Evolutionary conservation across 2,329 filamentous ascomycete species (phyloP), one percentile per base, ranked within the genome.

Genomic region (Dryadomyces quercivorus): DNA sequence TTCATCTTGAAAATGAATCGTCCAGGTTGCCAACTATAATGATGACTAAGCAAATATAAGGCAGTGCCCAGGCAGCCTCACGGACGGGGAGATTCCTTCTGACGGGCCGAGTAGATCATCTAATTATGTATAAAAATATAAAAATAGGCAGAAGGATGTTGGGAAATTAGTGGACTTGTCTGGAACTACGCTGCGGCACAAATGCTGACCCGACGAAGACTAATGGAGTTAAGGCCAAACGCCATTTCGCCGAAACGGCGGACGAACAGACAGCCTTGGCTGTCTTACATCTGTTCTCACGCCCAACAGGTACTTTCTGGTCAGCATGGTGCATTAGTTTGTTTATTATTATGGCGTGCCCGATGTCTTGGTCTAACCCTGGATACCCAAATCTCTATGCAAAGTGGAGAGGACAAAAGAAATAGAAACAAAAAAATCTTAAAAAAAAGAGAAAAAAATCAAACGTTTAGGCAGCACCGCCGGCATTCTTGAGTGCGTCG

Each of bases 401-500:
- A 4, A 31, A 40, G 36, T 40, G 36, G 36, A 40, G 43, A 20
- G 1, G 20, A 13, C 18, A 21, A 45, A 45, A 22, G 43, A 12
- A 45, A 45, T 8, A 45, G 21, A 21, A 13, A 21, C 20, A 9
- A 7, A 21, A 45, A 5, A 5, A 13, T 5, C 7, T 13, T 2
- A 46, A 15, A 46, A 13, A 13, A 46, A 46, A 46, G 13, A 46
- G 7, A 48, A 34, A 18, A 2, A 46, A 13, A 46, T n/a, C 9
- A 4, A 22, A 12, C n/a, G 18, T 13, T 52, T 55, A 58, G 18
- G 57, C 59, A 45, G 53, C 59, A 43, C 57, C 59, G 18, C 55
- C 55, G 1, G 47, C 22, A 40, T 54, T 56, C 42, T 58, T 57
- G 34, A 59, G 43, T 0, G 52, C 58, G 20, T 57, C 58, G 2